Evolutionary conservation across 2,329 filamentous ascomycete genomes (phyloP), one percentile per base, ranked within the genome.

Genomic region (Xylaria hypoxylon): DNA sequence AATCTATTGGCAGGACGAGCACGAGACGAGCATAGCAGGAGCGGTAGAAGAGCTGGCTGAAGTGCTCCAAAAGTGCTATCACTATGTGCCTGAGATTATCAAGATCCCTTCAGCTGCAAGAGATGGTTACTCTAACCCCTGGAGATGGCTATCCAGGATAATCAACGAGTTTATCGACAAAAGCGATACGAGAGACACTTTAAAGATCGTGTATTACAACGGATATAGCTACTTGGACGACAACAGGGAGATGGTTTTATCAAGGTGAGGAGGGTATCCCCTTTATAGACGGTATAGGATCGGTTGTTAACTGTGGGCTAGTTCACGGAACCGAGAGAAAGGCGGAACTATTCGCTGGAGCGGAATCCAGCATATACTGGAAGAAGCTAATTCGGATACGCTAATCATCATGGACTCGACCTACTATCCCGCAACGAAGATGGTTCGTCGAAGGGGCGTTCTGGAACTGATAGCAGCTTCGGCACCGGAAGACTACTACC

Each of bases 141-240:
- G 81, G 79, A 80, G 85, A 65, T 87, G 85, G 85, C 79, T 88
- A 50, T 82, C 83, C 3, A 79, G 82, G 17, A 81, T 80, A 51
- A 81, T 88, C 28, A 83, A 81, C 64, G 80, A 84, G 45, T 88
- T 88, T 74, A 80, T 85, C 52, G 84, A 85, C 62, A 81, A 84
- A 28, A 80, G 80, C 44, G 85, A 88, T 68, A 81, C 84, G 58
- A 83, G 86, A 45, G 86, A 88, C 70, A 82, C 85, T 22, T 74
- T 89, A 62, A 88, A 88, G 72, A 83, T 89, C 62, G 81, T 89
- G 52, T 88, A 86, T 73, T 89, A 89, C 71, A 83, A 81, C 15
- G 86, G 86, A 6, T 80, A 85, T 62, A 86, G 83, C 45, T 86
- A 83, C 70, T 77, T 88, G 28, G 84, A 88, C 69, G 80, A 79